Base-by-base conservation (phyloP, 495 filamentous ascomycete genomes). In the Aspergillus bertholletiae region DNA sequence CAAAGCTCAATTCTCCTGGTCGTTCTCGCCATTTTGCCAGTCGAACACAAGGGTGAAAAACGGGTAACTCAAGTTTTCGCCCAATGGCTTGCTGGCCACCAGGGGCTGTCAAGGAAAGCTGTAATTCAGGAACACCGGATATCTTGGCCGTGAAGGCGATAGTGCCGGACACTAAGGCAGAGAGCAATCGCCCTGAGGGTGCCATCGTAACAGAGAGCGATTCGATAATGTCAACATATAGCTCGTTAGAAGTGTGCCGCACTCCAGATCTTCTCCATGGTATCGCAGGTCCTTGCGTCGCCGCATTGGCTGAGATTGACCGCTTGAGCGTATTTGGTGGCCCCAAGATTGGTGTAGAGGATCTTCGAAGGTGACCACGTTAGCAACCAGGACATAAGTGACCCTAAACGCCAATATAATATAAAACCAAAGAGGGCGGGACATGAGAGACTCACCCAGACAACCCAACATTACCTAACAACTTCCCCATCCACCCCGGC, bases 151-250 rank as follows among this genome's bases (percentile, higher is more conserved):
- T 97, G 66, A 96, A 96, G 17, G 90, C 93, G 53, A 99, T 93
- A 7, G 90, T 96, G 49, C 94, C 94, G 55, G 91, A 88, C 7
- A 90, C 90, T 56, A 95, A 83, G 20, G 94, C 94, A 9, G 90
- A 83, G 21, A 99, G 80, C 3, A 92, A 83, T 6, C 89, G 80
- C 8, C 95, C 94, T 0, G 92, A 96, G 0, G 94, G 94, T 0
- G 94, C 90, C 47, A 97, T 80, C 1, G 85, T 94, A 4, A 96
- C 88, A 1, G 84, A 84, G 0, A 99, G 80, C 4, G 89, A 88
- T 74, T 99, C 94, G 41, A 99, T 82, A 2, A 99, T 81, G 68
- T 99, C 94, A 37, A 96, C 94, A 68, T 99, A 97, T 30, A 99
- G 82, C 70, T 97, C 93, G 71, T 97, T 97, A 46, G 88, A 93